Evolutionary conservation across 345 rosid species (phyloP), one percentile per base, ranked within the genome.

Genomic region (Gossypium rotundifolium): DNA sequence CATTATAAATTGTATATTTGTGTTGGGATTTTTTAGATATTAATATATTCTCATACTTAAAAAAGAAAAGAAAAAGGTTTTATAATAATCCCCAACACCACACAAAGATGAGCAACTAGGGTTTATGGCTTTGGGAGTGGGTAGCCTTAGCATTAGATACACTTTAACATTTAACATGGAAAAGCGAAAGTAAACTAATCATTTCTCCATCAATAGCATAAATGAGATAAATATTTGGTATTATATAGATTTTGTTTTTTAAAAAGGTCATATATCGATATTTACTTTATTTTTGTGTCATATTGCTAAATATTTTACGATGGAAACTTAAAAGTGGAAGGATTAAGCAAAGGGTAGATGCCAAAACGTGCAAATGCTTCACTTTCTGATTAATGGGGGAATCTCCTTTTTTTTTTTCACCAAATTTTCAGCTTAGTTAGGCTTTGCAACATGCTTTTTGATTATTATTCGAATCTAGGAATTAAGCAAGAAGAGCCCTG

Each of bases 121-220:
- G 44, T 10, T 29, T 29, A 29, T 52, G 29, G n/a, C 23, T 13
- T 60, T 78, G 73, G 13, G 62, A 33, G 82, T 82, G 86, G 85
- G 82, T 71, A 74, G 77, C 64, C 78, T 82, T 79, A 79, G 78
- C 78, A 77, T 84, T 80, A 80, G 79, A 78, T 73, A 74, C 84
- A 65, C 78, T 73, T 25, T 25, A 23, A 42, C 9, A 65, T 27
- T 44, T 44, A 7, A 51, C 71, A 48, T 58, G 10, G 27, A 85
- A 72, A 75, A 74, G 75, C 55, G 74, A 74, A 81, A 78, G 57
- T 70, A 75, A 62, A 64, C 70, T 46, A 63, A 81, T 76, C 74
- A 78, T 80, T 78, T 83, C 70, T 49, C 49, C 81, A 55, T 72
- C 75, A 72, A 76, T 69, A 71, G 77, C 3, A 49, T 71, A 75